Conservation (phyloP, 768 basidiomycete genomes). For the Neoboletus magnificus region DNA sequence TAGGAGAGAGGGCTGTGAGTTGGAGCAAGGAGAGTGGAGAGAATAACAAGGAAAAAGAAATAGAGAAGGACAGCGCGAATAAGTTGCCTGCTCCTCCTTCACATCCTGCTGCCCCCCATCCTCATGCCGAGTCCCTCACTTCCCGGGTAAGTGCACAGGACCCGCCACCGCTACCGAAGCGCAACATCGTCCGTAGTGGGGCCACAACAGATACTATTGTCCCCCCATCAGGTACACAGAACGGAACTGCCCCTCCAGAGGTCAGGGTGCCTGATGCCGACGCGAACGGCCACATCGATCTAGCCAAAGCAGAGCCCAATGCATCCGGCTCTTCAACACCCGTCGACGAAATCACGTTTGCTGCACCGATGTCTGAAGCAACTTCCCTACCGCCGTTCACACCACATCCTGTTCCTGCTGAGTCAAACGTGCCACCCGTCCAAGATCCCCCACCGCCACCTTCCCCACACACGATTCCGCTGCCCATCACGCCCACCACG, state of each 20-base stretch:
- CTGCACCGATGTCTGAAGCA: conserved; percentile 9
- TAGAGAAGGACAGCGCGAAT: conserved; percentile 24
- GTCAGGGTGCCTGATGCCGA: neutral
- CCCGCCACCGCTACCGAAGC: conserved; percentile 52
- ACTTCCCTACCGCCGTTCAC: neutral
- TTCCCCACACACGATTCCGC: conserved; percentile 21
- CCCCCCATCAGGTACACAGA: neutral
- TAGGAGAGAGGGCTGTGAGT: conserved; percentile 56
- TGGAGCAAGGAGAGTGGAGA: conserved; percentile 45
- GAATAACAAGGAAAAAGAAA: conserved; percentile 32
- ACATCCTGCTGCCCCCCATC: conserved; percentile 23
- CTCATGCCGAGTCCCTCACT: conserved; percentile 12
- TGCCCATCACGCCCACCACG: conserved; percentile 24
- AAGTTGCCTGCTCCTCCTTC: conserved; percentile 24
- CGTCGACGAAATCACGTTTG: conserved; percentile 21
- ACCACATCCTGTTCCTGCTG: conserved; percentile 5
- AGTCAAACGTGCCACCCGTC: conserved; percentile 1
- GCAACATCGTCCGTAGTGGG: conserved; percentile 38
- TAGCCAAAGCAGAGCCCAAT: conserved; percentile 6
- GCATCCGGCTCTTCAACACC: conserved; percentile 18
- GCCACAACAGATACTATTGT: conserved; percentile 10
- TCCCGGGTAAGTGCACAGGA: conserved; percentile 10
- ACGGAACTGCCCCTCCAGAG: neutral
- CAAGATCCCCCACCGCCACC: conserved; percentile 11
- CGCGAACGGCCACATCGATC: conserved; percentile 2